Evolutionary conservation across 2,329 filamentous ascomycete genomes (phyloP).

Genomic region (Leptographium radiaticola): DNA sequence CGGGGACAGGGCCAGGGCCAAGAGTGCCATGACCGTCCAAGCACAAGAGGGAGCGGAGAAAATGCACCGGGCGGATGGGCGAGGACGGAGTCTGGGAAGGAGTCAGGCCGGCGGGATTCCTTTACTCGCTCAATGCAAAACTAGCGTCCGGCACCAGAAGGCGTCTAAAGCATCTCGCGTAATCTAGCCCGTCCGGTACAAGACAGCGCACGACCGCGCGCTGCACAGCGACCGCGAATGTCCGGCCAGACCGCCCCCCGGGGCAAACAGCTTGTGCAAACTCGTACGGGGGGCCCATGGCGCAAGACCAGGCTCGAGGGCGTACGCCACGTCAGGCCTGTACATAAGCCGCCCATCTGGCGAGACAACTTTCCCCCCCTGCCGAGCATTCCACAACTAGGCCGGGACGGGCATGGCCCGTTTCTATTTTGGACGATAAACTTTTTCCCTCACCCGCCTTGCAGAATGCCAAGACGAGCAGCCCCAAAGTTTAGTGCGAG

Average conservation of each 20-base stretch:
- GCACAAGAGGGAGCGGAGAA: no score
- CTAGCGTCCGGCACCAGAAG: neutral
- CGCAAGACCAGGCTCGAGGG: no score
- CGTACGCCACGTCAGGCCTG: no score
- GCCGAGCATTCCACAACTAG: slow-evolving; percentile 2
- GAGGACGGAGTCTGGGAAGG: no score
- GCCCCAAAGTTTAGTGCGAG: neutral
- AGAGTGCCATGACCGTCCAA: no score
- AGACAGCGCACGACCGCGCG: neutral
- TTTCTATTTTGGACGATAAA: slow-evolving; percentile 13
- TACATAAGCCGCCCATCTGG: neutral
- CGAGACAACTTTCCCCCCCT: neutral
- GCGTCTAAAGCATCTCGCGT: neutral
- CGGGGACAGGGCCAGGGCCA: no score
- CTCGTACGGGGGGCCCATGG: neutral
- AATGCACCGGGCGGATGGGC: no score
- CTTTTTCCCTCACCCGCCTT: slow-evolving; percentile 6
- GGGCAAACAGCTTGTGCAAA: neutral
- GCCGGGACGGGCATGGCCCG: neutral
- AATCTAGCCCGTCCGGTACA: neutral
- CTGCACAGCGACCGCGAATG: neutral
- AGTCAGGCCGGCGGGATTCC: neutral
- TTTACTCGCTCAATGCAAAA: neutral
- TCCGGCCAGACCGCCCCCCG: neutral
- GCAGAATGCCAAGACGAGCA: neutral